Base-by-base conservation (phyloP, 805 yeast species). In the Monosporozyma unispora region DNA sequence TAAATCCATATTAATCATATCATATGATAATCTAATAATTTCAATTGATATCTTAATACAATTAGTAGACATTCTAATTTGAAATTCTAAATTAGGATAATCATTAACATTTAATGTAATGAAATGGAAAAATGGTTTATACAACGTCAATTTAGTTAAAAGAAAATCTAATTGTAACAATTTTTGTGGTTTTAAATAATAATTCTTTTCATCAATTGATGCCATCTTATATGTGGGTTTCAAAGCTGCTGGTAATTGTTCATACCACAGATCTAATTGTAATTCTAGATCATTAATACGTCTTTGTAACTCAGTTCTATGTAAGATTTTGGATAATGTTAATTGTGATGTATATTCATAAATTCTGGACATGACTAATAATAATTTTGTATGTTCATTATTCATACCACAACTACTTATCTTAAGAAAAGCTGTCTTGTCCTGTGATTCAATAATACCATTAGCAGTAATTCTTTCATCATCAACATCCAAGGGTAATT, bases 41-140 rank as follows among this genome's bases (percentile, higher is more conserved):
- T 84, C 79, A 50, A 93, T 73, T 0, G 96, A 90, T 9, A 87
- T 88, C 56, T 83, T 80, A 48, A 89, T 82, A 68, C 96, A 89
- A 57, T 85, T 85, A 57, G 83, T 76, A 0, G 96, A 95, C 62
- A 88, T 76, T 11, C 80, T 80, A 37, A 82, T 73, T 16, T 89
- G 84, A 51, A 80, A 72, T 12, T 42, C 81, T 76, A 49, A 67
- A 71, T 43, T 78, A 80, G 46, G 84, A 81, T 21, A 48, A 40
- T 35, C 47, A 25, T 31, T 48, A 42, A 18, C 50, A 22, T 49
- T 28, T 48, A 84, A 77, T 31, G 48, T 38, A 37, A 53, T 50
- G 62, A 83, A 87, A 67, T 88, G 96, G 56, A 89, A 84, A 62
- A 88, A 89, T 1, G 96, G 96, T 46, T 96, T 77, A 60, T 88